A percentile compares a stretch with the other conserved stretches of the same genome.
phyloP scores from a whole-genome alignment of 257 asterid species.

The Oldenlandia corymbosa region DNA sequence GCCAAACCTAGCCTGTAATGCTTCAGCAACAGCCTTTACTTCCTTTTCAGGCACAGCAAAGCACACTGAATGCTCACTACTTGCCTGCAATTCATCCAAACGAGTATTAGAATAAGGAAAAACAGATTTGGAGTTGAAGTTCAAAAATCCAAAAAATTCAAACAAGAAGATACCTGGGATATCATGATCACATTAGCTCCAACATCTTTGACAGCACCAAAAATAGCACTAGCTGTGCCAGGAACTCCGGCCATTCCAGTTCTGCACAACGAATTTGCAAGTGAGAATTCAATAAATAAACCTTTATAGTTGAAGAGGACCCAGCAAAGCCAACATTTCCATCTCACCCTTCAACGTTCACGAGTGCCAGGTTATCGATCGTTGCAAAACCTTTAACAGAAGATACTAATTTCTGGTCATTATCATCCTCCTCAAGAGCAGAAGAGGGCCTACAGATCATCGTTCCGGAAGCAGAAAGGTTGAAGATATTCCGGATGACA shows the following conservation, averaged over 20 bases:
- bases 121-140: neutral
- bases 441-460: slow-evolving; percentile 63
- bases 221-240: slow-evolving; percentile 91
- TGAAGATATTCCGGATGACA: slow-evolving; percentile 93
- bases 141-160: neutral
- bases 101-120: slow-evolving; percentile 8
- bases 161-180: slow-evolving; percentile 63
- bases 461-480: slow-evolving; percentile 93
- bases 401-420: slow-evolving; percentile 44
- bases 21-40: slow-evolving; percentile 82
- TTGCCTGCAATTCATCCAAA: slow-evolving; percentile 55
- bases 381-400: slow-evolving; percentile 98
- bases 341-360: slow-evolving; percentile 95
- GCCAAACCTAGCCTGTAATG: slow-evolving; percentile 76
- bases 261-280: slow-evolving; percentile 39
- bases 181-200: slow-evolving; percentile 98
- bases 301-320: neutral
- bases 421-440: slow-evolving; percentile 34
- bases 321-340: slow-evolving; percentile 4
- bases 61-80: slow-evolving; percentile 99
- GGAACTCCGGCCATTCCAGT: slow-evolving; percentile 99
- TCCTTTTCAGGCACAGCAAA: slow-evolving; percentile 98
- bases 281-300: slow-evolving; percentile 5
- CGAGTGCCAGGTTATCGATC: slow-evolving; percentile 92
- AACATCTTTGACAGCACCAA: slow-evolving; percentile 88